These are phyloP conservation scores for Rhododendron molle DNA, from an alignment of 148 eudicot genomes.

Conservation along the genomic window DNA sequence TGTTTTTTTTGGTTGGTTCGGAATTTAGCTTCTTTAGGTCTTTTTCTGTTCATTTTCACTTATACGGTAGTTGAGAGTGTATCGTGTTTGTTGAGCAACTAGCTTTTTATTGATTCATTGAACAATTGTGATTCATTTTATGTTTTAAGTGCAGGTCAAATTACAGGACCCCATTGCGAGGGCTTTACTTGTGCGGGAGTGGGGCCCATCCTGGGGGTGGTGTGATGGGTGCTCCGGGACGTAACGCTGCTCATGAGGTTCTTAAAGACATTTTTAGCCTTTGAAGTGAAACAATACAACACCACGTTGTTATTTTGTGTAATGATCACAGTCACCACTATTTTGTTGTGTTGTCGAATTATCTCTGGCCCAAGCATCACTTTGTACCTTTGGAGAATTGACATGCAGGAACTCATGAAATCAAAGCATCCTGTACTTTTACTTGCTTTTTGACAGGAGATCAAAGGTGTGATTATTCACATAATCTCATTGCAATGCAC, in stretches of 20 bases:
- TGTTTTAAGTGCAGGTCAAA: slow-evolving; percentile 54
- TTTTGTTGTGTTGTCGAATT: not conserved
- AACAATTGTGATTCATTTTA: not conserved
- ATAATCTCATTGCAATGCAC: not conserved
- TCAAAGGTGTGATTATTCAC: not conserved
- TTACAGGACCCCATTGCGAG: slow-evolving; percentile 73
- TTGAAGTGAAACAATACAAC: slow-evolving; percentile 1
- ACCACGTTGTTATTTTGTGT: not conserved
- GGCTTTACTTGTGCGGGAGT: slow-evolving; percentile 87
- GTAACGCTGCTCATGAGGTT: slow-evolving; percentile 80
- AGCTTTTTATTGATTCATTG: not conserved
- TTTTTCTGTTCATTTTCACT: not conserved
- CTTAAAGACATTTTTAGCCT: slow-evolving; percentile 44
- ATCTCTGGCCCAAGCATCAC: not conserved
- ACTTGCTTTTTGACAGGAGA: not conserved
- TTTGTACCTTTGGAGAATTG: not conserved
- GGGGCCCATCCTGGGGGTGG: slow-evolving; percentile 99
- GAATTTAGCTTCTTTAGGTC: not conserved
- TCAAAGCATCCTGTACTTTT: not conserved
- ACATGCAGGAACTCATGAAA: not conserved
- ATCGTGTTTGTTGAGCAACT: not conserved
- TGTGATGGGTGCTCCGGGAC: slow-evolving; percentile 98
- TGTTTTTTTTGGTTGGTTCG: not conserved
- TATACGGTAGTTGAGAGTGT: not conserved
- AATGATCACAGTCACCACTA: not conserved